Base-by-base conservation (phyloP, 768 basidiomycete species). In the Leccinum ochraceum region DNA sequence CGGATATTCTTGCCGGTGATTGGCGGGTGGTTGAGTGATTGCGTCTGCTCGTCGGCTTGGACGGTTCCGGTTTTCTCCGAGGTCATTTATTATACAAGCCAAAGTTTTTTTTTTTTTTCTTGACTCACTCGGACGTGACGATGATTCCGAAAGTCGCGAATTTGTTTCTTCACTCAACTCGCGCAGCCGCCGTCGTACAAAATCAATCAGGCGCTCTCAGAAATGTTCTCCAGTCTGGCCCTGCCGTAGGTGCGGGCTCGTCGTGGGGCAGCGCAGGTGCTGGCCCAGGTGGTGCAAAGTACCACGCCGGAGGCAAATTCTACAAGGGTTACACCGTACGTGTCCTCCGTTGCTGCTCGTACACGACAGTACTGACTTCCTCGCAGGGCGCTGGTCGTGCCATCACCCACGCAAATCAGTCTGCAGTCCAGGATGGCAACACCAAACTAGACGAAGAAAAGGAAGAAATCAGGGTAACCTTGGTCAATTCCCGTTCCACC, bases 81-180 rank as follows among this genome's bases (percentile, higher is more conserved):
- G 16, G 34, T 36, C 34, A 14, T 24, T 64, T 67, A 62, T 56
- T 6, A 24, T 42, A 17, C 39, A 42, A 42, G 8, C 3, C 32
- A 36, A 36, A 13, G 30, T 4, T 63, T 71, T 68, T 62, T 4
- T 62, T 68, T 62, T 63, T 64, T 63, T 60, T 13, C 30, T 6
- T 24, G 10, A 16, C 32, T 34, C 34, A 30, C 30, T 30, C 30
- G 30, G 34, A 36, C 34, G n/a, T 65, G 54, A 68, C 66, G 22
- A 94, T 94, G 92, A 78, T 94, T 69, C 91, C 92, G 54, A 91
- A 92, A 75, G 87, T 90, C 76, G 87, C 89, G 32, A 88, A 86
- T n/a, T 79, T 94, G 56, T 76, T 94, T 36, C 84, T 92, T 62
- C 86, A 87, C 64, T 89, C 89, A 0, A 82, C 87, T 14, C 87